These are phyloP conservation scores for Calonectria multiphialidica DNA, from an alignment of 2,329 filamentous ascomycete genomes.

Conservation along the genomic window DNA sequence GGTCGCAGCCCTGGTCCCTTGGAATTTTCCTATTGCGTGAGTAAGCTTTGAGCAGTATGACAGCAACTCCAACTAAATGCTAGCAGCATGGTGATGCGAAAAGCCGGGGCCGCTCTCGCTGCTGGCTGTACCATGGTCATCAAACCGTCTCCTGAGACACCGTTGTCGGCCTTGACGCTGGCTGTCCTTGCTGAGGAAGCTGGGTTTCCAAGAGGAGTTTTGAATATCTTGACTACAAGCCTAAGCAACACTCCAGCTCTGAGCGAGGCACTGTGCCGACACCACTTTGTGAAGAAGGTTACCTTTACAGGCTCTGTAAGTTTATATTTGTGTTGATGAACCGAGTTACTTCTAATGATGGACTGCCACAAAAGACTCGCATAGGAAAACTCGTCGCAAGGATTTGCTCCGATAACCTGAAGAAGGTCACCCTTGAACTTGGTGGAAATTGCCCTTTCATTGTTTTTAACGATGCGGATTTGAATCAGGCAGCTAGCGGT, in stretches of 20 bases:
- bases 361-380: slow-evolving; percentile 61
- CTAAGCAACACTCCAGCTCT: slow-evolving; percentile 57
- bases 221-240: slow-evolving; percentile 65
- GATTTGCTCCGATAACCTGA: slow-evolving; percentile 71
- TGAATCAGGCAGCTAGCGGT: slow-evolving; percentile 64
- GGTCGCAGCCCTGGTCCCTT: slow-evolving; percentile 48
- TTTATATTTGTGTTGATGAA: no score
- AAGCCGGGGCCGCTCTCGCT: slow-evolving; percentile 68
- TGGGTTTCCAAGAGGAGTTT: slow-evolving; percentile 79
- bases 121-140: slow-evolving; percentile 82
- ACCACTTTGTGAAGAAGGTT: slow-evolving; percentile 68
- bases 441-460: slow-evolving; percentile 78
- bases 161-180: slow-evolving; percentile 77
- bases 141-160: slow-evolving; percentile 81
- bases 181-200: slow-evolving; percentile 76
- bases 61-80: no score
- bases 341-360: no score
- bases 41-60: background rate
- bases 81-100: slow-evolving; percentile 68
- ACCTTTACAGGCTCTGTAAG: slow-evolving; percentile 75
- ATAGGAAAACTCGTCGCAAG: slow-evolving; percentile 76
- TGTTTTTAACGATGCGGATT: slow-evolving; percentile 75
- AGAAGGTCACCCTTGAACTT: slow-evolving; percentile 76
- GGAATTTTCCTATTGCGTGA: slow-evolving; percentile 68
- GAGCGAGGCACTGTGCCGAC: slow-evolving; percentile 59